Evolutionary conservation across 2,329 filamentous ascomycete genomes (phyloP).

Genomic region (Stemphylium lycopersici): DNA sequence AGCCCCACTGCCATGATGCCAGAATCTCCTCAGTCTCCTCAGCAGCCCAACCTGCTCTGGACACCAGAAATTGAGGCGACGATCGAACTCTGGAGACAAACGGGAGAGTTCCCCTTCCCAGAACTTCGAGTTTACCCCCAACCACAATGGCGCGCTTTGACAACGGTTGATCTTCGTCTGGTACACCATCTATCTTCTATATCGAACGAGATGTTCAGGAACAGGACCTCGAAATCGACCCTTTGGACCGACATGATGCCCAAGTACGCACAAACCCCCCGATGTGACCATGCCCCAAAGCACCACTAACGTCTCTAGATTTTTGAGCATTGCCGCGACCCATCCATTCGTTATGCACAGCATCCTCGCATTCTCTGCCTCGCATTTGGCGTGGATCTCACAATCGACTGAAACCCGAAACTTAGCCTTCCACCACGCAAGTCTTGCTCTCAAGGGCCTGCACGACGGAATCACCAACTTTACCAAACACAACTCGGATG

Average conservation of each 20-base stretch:
- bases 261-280: conserved; percentile 66
- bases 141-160: conserved; percentile 74
- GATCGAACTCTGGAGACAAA: conserved; percentile 82
- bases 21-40: conserved; percentile 58
- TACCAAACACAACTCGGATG: conserved; percentile 85
- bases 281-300: conserved; percentile 15
- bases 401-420: conserved; percentile 84
- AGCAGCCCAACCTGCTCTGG: conserved; percentile 74
- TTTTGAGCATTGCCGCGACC: conserved; percentile 80
- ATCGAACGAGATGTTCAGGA: conserved; percentile 78
- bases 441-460: conserved; percentile 82
- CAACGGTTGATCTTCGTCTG: conserved; percentile 79
- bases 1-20: conserved; percentile 69
- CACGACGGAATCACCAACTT: conserved; percentile 87
- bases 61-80: conserved; percentile 82
- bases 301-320: conserved; percentile 58
- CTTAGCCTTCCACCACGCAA: conserved; percentile 87
- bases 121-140: conserved; percentile 78
- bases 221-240: conserved; percentile 82
- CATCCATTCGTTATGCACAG: conserved; percentile 94
- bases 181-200: conserved; percentile 90
- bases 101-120: conserved; percentile 84
- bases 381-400: conserved; percentile 88
- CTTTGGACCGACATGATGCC: conserved; percentile 93
- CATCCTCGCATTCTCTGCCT: conserved; percentile 90